phyloP scores from a whole-genome alignment of 2,329 filamentous ascomycete genomes.

The Fusarium buharicum region DNA sequence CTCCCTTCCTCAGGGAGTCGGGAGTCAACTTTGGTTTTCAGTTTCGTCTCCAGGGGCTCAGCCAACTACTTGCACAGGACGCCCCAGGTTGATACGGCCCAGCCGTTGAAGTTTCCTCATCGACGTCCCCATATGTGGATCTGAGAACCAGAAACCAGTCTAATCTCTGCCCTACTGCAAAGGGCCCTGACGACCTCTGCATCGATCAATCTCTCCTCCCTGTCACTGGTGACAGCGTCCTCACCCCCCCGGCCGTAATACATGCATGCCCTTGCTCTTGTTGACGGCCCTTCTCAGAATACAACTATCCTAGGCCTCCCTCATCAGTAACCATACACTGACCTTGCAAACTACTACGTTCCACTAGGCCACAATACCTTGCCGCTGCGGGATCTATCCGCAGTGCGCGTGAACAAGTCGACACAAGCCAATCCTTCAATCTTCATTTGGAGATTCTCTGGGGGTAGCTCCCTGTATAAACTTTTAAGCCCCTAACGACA shows the following conservation, averaged over 20 bases:
- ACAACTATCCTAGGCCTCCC: conserved; percentile 36
- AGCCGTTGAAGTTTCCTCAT: conserved; percentile 29
- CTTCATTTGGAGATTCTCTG: not conserved
- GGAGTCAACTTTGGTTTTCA: conserved; percentile 38
- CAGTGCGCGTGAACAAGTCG: conserved; percentile 19
- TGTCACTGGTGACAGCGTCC: conserved; percentile 33
- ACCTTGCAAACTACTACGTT: conserved; percentile 39
- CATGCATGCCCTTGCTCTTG: conserved; percentile 36
- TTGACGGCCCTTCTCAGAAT: conserved; percentile 37
- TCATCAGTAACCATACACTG: conserved; percentile 31
- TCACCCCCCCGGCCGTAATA: conserved; percentile 38
- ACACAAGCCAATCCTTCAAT: conserved; percentile 16
- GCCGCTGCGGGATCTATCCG: conserved; percentile 34
- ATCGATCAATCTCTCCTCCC: conserved; percentile 40
- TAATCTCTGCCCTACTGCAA: conserved; percentile 34
- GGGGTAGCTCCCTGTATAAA: conserved; percentile 3
- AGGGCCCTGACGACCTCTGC: conserved; percentile 32
- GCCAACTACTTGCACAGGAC: conserved; percentile 31
- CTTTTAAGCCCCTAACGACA: conserved; percentile 5
- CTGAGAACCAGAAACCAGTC: conserved; percentile 32
- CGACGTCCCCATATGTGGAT: conserved; percentile 37
- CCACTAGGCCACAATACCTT: conserved; percentile 29
- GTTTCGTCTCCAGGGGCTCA: conserved; percentile 37
- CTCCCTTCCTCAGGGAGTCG: conserved; percentile 37
- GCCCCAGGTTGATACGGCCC: conserved; percentile 27